phyloP scores from a whole-genome alignment of 345 rosid genomes.

The Carallia brachiata region DNA sequence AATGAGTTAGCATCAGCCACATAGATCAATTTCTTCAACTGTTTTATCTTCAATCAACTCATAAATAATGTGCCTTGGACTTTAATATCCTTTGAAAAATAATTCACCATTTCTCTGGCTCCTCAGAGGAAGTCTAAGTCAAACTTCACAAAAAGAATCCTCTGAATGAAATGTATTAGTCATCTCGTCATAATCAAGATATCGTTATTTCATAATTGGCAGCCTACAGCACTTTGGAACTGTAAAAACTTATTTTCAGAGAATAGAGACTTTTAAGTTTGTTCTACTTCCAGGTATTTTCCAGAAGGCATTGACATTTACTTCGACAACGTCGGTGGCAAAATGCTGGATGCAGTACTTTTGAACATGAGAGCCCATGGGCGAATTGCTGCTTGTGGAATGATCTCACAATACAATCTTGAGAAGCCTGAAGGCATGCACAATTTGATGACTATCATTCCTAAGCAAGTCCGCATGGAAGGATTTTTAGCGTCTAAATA shows the following conservation, averaged over 20 bases:
- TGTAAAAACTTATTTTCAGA: not conserved
- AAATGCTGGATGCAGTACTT: slow-evolving; percentile 52
- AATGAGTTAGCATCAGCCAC: too few relatives aligned
- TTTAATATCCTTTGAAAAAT: too few relatives aligned
- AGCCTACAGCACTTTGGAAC: too few relatives aligned
- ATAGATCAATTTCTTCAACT: too few relatives aligned
- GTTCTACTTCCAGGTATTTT: slow-evolving; percentile 11
- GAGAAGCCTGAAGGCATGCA: slow-evolving; percentile 18
- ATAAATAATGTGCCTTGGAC: too few relatives aligned
- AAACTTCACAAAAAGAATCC: too few relatives aligned
- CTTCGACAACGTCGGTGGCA: slow-evolving; percentile 62
- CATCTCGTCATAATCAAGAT: too few relatives aligned
- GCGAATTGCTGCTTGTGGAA: slow-evolving; percentile 20
- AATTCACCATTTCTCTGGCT: too few relatives aligned
- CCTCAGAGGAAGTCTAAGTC: too few relatives aligned
- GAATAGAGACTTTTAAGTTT: not conserved
- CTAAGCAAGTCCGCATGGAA: slow-evolving; percentile 36
- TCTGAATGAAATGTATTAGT: too few relatives aligned
- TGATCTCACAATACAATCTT: slow-evolving; percentile 12
- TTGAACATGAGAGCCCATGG: slow-evolving; percentile 41
- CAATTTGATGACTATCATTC: slow-evolving; percentile 22
- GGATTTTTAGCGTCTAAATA: slow-evolving; percentile 41
- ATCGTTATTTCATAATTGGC: too few relatives aligned
- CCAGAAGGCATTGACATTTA: slow-evolving; percentile 54
- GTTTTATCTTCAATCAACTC: too few relatives aligned